Conservation (phyloP, 2,329 filamentous ascomycete genomes). For the Fusarium neocosmosporiellum region DNA sequence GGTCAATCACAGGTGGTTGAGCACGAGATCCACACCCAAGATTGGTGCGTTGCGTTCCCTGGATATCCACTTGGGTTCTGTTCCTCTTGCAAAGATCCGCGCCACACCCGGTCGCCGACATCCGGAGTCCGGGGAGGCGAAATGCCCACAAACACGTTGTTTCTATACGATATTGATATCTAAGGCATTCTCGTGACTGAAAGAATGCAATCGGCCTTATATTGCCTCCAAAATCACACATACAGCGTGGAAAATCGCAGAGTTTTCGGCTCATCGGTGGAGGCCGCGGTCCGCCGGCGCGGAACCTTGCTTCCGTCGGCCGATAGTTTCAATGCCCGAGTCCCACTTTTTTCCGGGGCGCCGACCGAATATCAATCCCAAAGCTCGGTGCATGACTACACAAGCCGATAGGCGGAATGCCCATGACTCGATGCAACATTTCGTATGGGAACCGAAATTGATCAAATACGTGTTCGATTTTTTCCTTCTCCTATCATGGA, state of each 20-base stretch:
- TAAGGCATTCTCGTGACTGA: background rate
- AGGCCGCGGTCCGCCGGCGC: conserved; percentile 5
- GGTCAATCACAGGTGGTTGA: conserved; percentile 18
- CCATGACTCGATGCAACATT: background rate
- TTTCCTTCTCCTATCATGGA: conserved; percentile 2
- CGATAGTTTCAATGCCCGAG: background rate
- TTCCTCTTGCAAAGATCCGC: background rate
- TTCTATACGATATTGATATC: background rate
- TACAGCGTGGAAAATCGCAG: background rate
- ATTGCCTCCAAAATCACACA: background rate
- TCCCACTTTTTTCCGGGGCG: conserved; percentile 29
- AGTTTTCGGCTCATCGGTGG: background rate
- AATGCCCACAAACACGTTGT: background rate
- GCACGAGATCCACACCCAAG: background rate
- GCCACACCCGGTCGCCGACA: background rate
- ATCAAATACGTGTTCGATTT: background rate
- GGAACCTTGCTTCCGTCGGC: conserved; percentile 34
- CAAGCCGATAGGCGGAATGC: background rate
- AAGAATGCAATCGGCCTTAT: background rate
- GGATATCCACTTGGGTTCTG: conserved; percentile 14
- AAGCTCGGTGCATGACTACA: background rate
- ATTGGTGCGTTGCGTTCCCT: background rate
- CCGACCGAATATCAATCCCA: conserved; percentile 1
- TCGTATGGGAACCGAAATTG: background rate
- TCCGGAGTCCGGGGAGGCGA: conserved; percentile 1